Evolutionary conservation across 2,329 filamentous ascomycete genomes (phyloP), one percentile per base, ranked within the genome.

Genomic region (Acrodontium crateriforme): DNA sequence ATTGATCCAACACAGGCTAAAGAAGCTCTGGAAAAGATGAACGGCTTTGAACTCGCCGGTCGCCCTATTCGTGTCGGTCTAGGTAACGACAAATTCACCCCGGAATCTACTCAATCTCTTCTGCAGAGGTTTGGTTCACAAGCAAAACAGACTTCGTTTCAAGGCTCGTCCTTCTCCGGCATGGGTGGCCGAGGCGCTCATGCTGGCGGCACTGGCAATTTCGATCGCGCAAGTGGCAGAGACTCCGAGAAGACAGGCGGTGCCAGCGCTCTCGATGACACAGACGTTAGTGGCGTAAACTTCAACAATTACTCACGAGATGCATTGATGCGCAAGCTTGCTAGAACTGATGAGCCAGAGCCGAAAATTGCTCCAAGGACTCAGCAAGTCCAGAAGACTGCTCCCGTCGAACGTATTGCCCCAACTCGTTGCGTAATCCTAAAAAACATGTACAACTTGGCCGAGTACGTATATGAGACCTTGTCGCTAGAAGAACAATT

Each of bases 291-390:
- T 28, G 89, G 89, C 51, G 87, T 98, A 59, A 95, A 95, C 62
- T 95, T 95, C 78, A 93, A 84, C 70, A 94, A 94, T 59, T 94
- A 92, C 65, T 93, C 83, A 67, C 82, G 89, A 62, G 84, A 95
- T 64, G 82, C 85, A 52, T 76, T 98, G 60, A 98, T 98, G 89
- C 75, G 83, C 58, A 94, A 95, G 63, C 80, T 98, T 59, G 85
- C 89, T 53, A 78, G 89, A 68, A 87, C 80, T 62, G 85, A 95
- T 60, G 84, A 95, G 53, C 67, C 74, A 42, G 60, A 81, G 58
- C 70, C 71, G 53, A 76, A 79, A 56, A 65, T 78, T 34, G 62
- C 76, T 40, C 40, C 41, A 18, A 48, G 42, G 36, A 35, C 36
- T n/a, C 27, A 32, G 21, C 32, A 36, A 29, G 34, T 26, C 40